Evolutionary conservation across 441 rosid species (phyloP), one percentile per base, ranked within the genome.

Genomic region (Pelargonium myrrhifolium): DNA sequence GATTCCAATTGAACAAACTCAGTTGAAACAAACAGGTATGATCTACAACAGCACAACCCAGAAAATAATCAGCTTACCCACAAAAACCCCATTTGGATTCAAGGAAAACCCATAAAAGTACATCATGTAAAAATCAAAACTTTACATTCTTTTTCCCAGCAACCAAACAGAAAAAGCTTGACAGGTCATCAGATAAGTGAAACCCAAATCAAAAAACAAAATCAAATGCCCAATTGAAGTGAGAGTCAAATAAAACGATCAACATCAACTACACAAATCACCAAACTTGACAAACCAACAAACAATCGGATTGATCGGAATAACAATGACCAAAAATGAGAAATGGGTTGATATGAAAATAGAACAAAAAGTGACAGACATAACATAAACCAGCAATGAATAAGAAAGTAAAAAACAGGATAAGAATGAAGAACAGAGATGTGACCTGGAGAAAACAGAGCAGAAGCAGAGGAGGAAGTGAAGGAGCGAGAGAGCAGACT

Each of bases 401-500:
- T 2, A 43, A 7, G 3, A 10, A 43, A 43, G 11, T 43, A 6
- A 49, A 49, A 49, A 49, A 18, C 56, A 12, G 15, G 15, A 14
- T 18, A 55, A 18, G 10, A 8, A 55, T 18, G 9, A 55, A 10
- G 10, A 55, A 14, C 47, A 11, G 37, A 26, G n/a, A 15, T 3
- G 63, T 69, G 79, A 74, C 76, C 77, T 79, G 70, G 39, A 72
- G 80, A 70, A 61, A 67, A 39, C 31, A 76, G 68, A 45, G 78
- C 18, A 74, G 82, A 76, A 68, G 81, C 22, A 51, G 58, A 82
- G 4, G 55, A 53, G 4, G 61, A 55, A 55, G 61, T 18, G 62
- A 84, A 51, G 8, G 90, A 85, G 72, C 92, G 91, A 70, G 85
- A 67, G 24, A 93, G 78, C 12, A 90, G 77, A 64, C 93, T 79